phyloP scores from a whole-genome alignment of 352 stramenopile genomes.

The Phytophthora hybrid region DNA sequence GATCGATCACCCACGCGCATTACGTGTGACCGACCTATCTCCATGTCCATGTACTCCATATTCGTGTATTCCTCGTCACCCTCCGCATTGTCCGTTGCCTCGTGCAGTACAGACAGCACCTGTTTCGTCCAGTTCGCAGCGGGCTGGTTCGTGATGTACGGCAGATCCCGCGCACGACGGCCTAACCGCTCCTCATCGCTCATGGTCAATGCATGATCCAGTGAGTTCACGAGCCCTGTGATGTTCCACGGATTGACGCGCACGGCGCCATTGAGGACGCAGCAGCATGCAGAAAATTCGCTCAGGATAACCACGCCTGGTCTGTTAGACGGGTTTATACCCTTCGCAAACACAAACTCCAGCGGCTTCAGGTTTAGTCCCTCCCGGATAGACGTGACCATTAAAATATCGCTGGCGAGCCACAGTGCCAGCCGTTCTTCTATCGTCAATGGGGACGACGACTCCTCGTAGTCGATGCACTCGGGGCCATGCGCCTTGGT shows the following conservation, averaged over 20 bases:
- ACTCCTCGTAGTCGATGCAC: slow-evolving; percentile 92
- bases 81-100: slow-evolving; percentile 74
- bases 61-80: slow-evolving; percentile 84
- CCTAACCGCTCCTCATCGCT: slow-evolving; percentile 87
- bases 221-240: slow-evolving; percentile 87
- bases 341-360: slow-evolving; percentile 94
- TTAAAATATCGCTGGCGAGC: slow-evolving; percentile 95
- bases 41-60: slow-evolving; percentile 91
- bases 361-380: slow-evolving; percentile 98
- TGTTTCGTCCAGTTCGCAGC: slow-evolving; percentile 97
- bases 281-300: slow-evolving; percentile 97
- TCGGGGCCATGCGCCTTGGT: slow-evolving; percentile 69
- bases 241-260: slow-evolving; percentile 98
- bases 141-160: slow-evolving; percentile 95
- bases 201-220: slow-evolving; percentile 96
- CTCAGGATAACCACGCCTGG: slow-evolving; percentile 96
- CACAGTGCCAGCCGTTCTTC: slow-evolving; percentile 94
- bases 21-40: slow-evolving; percentile 80
- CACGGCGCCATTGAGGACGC: slow-evolving; percentile 96
- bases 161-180: slow-evolving; percentile 94
- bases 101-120: slow-evolving; percentile 91
- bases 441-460: slow-evolving; percentile 81
- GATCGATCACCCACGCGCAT: slow-evolving; percentile 68
- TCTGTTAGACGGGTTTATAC: slow-evolving; percentile 54
- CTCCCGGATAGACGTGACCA: slow-evolving; percentile 96